Percentiles rank a stretch among this genome's conserved stretches.
These are phyloP conservation scores for Ophiostoma sp. DNA, from an alignment of 2,329 filamentous ascomycete genomes.

Conservation along the genomic window DNA sequence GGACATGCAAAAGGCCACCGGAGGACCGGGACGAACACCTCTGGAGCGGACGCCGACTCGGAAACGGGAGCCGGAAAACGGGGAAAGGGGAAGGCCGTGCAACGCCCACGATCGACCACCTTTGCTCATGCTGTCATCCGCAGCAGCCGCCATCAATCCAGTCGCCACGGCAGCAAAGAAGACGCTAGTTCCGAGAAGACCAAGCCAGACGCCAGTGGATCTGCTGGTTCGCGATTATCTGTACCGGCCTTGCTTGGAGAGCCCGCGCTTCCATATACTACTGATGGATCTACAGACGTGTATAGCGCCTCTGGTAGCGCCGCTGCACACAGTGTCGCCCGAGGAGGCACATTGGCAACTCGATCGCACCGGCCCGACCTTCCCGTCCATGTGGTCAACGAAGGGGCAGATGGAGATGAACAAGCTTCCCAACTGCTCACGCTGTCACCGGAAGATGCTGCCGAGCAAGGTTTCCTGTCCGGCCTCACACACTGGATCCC, in stretches of 20 bases:
- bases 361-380: background rate
- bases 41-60: background rate
- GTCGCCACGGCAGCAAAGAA: background rate
- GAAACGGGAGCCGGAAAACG: background rate
- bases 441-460: background rate
- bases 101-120: slow-evolving; percentile 38
- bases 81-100: slow-evolving; percentile 26
- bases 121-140: slow-evolving; percentile 46
- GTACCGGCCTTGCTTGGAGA: slow-evolving; percentile 46
- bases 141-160: slow-evolving; percentile 29
- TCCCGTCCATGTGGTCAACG: background rate
- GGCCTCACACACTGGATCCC: slow-evolving; percentile 41
- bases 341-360: background rate
- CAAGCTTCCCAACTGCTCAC: background rate
- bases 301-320: slow-evolving; percentile 32
- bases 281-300: slow-evolving; percentile 47
- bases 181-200: slow-evolving; percentile 24
- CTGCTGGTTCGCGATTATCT: slow-evolving; percentile 34
- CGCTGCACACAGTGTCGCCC: background rate
- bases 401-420: background rate
- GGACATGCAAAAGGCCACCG: background rate
- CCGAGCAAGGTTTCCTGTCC: background rate
- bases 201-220: slow-evolving; percentile 24
- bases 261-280: slow-evolving; percentile 54
- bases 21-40: background rate